Percentiles rank a stretch among this genome's conserved stretches.
Evolutionary conservation across 2,329 filamentous ascomycete genomes (phyloP).

Genomic region (Venturia carpophila): DNA sequence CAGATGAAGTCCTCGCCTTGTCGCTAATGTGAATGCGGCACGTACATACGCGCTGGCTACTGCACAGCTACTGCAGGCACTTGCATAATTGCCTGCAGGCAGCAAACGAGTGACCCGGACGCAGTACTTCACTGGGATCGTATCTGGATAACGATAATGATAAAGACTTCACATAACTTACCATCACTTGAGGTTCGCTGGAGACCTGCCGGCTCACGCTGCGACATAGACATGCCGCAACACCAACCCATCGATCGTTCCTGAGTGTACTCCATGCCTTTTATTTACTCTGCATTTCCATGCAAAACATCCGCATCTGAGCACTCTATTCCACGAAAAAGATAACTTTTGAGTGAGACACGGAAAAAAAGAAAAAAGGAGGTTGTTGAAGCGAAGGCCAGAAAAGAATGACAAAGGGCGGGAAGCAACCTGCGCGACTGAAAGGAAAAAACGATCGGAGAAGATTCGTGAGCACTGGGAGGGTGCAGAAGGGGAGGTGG

Average conservation of each 20-base stretch:
- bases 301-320: neutral
- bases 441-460: neutral
- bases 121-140: neutral
- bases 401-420: conserved; percentile 10
- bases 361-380: neutral
- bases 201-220: neutral
- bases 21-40: neutral
- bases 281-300: conserved; percentile 5
- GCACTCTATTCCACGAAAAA: neutral
- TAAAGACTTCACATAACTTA: neutral
- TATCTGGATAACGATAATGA: neutral
- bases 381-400: neutral
- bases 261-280: neutral
- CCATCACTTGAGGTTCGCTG: neutral
- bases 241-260: conserved; percentile 6
- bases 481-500: neutral
- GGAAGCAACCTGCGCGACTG: conserved; percentile 6
- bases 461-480: neutral
- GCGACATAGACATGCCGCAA: conserved; percentile 1
- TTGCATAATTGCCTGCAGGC: neutral
- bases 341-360: neutral
- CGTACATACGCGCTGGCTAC: conserved; percentile 9
- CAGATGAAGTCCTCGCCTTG: neutral
- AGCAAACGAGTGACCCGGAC: neutral
- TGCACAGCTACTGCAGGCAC: neutral